phyloP scores from a whole-genome alignment of 495 filamentous ascomycete genomes.

The Aspergillus coremiiformis region DNA sequence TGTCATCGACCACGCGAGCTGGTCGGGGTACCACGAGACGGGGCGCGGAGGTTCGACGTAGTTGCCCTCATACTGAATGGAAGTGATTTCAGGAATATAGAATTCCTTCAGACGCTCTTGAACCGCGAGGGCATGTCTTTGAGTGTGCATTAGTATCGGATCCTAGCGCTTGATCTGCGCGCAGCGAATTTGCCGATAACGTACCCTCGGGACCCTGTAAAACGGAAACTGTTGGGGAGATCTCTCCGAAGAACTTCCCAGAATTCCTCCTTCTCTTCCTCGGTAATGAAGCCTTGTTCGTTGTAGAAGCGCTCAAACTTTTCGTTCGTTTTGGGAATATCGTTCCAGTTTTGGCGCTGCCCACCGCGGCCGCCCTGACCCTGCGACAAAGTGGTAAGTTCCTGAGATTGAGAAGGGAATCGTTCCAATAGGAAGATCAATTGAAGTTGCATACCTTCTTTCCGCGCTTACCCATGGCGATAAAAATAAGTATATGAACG shows the following conservation, averaged over 20 bases:
- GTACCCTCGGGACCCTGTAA: slow-evolving; percentile 84
- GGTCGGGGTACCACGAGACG: slow-evolving; percentile 86
- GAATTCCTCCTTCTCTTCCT: slow-evolving; percentile 68
- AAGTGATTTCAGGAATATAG: slow-evolving; percentile 81
- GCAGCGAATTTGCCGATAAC: slow-evolving; percentile 11
- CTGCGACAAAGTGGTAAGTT: slow-evolving; percentile 19
- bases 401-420: neutral
- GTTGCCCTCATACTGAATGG: slow-evolving; percentile 72
- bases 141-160: neutral
- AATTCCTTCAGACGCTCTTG: slow-evolving; percentile 75
- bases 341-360: slow-evolving; percentile 40
- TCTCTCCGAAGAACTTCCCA: slow-evolving; percentile 75
- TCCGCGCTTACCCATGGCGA: slow-evolving; percentile 13
- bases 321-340: slow-evolving; percentile 63
- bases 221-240: slow-evolving; percentile 92
- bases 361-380: slow-evolving; percentile 29
- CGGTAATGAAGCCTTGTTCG: slow-evolving; percentile 57
- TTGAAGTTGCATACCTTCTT: slow-evolving; percentile 10
- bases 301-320: slow-evolving; percentile 81
- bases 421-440: slow-evolving; percentile 1
- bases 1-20: slow-evolving; percentile 92
- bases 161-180: neutral
- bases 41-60: slow-evolving; percentile 70
- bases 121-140: slow-evolving; percentile 77
- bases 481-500: neutral